Percentiles rank a stretch among this genome's conserved stretches.
phyloP scores from a whole-genome alignment of 2,329 filamentous ascomycete species.

The Nigrospora oryzae region DNA sequence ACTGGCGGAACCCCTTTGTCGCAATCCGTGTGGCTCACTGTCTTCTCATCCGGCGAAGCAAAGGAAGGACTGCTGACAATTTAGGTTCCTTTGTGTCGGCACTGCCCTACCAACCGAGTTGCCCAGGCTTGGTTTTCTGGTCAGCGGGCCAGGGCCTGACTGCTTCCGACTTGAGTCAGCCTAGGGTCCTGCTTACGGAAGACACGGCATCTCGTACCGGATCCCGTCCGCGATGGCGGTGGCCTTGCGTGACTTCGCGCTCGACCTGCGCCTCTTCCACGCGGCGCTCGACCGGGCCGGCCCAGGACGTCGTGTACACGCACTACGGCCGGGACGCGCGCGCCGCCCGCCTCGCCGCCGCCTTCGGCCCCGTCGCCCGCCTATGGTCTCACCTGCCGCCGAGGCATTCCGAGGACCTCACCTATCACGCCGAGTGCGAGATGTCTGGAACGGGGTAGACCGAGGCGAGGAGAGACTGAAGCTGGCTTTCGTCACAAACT shows the following conservation, averaged over 20 bases:
- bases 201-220: too few species aligned
- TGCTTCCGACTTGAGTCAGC: too few species aligned
- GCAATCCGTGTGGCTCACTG: too few species aligned
- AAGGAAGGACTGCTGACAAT: too few species aligned
- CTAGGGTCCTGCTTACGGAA: too few species aligned
- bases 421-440: conserved; percentile 30
- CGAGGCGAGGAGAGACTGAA: background rate
- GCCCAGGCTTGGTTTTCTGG: too few species aligned
- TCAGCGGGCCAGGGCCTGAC: too few species aligned
- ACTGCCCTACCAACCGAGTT: too few species aligned
- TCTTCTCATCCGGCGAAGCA: too few species aligned
- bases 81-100: too few species aligned
- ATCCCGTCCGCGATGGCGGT: background rate
- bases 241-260: background rate
- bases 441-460: conserved; percentile 7
- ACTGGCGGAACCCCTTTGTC: too few species aligned
- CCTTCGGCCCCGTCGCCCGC: conserved; percentile 21
- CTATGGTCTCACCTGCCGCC: conserved; percentile 53
- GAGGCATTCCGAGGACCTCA: conserved; percentile 46
- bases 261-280: conserved; percentile 1
- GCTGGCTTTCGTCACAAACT: background rate
- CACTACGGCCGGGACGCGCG: conserved; percentile 42
- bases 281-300: conserved; percentile 15
- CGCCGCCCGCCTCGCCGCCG: conserved; percentile 24
- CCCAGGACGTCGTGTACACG: conserved; percentile 36